A percentile compares a stretch with the other conserved stretches of the same genome.
phyloP scores from a whole-genome alignment of 148 eudicot species.

The Vaccinium macrocarpon region DNA sequence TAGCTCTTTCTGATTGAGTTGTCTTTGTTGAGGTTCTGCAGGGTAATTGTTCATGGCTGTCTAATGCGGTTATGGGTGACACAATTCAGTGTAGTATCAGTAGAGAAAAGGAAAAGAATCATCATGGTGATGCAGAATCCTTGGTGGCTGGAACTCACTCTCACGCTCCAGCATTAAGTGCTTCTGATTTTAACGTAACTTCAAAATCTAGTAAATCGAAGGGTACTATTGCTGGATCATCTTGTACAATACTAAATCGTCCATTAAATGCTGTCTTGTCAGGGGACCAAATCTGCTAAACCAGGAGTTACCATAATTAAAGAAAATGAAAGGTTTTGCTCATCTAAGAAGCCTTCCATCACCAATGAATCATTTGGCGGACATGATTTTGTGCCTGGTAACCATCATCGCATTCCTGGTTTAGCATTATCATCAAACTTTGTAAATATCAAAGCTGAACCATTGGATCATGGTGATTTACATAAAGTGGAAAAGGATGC shows the following conservation, averaged over 20 bases:
- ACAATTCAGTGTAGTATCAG: constrained; percentile 17
- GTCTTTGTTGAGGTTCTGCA: constrained; percentile 13
- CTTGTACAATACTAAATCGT: constrained; percentile 7
- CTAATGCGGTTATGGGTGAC: constrained; percentile 17
- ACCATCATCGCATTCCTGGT: constrained; percentile 17
- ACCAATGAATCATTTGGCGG: constrained; percentile 20
- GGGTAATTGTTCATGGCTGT: constrained; percentile 24
- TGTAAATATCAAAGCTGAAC: constrained; percentile 54
- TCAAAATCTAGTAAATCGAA: constrained; percentile 21
- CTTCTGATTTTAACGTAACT: constrained; percentile 19
- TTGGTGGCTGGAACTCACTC: constrained; percentile 12
- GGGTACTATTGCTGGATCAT: constrained; percentile 20
- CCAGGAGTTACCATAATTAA: constrained; percentile 15
- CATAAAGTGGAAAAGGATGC: constrained; percentile 19
- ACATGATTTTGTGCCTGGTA: constrained; percentile 23
- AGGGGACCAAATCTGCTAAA: constrained; percentile 17
- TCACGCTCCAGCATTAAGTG: constrained; percentile 17
- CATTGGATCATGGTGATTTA: constrained; percentile 27
- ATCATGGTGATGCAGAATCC: constrained; percentile 26
- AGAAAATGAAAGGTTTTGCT: constrained; percentile 17
- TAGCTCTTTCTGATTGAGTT: constrained; percentile 8
- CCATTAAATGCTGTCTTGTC: constrained; percentile 12
- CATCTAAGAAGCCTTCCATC: constrained; percentile 13
- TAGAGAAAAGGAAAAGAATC: constrained; percentile 23
- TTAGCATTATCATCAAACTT: constrained; percentile 26